phyloP scores from a whole-genome alignment of 1,139 yeast genomes.

The Candida sp. region DNA sequence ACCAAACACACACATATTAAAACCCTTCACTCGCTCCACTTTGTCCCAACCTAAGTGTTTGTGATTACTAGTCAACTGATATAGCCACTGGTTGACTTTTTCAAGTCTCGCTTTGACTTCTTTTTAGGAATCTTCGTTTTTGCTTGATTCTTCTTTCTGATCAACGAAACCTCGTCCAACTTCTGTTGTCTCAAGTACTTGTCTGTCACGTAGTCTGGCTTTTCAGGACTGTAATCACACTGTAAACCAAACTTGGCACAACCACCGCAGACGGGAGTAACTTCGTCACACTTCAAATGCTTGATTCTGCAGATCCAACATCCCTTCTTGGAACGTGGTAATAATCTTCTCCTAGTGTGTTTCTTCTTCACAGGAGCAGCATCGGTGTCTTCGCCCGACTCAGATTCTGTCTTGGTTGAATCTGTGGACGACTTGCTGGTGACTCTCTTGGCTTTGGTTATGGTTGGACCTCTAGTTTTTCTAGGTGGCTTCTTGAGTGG shows the following conservation, averaged over 20 bases:
- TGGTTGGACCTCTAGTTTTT: background rate
- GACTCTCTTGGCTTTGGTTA: background rate
- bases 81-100: background rate
- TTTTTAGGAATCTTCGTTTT: slow-evolving; percentile 6
- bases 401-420: background rate
- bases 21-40: no score
- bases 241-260: slow-evolving; percentile 46
- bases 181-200: slow-evolving; percentile 39
- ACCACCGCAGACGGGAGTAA: slow-evolving; percentile 40
- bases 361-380: slow-evolving; percentile 25
- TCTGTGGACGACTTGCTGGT: slow-evolving; percentile 3
- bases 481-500: background rate
- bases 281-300: slow-evolving; percentile 52
- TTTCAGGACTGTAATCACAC: slow-evolving; percentile 47
- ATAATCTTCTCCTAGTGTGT: slow-evolving; percentile 44
- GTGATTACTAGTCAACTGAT: background rate
- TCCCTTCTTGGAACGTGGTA: slow-evolving; percentile 49
- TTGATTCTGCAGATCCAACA: slow-evolving; percentile 57
- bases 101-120: slow-evolving; percentile 2
- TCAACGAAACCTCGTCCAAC: slow-evolving; percentile 34
- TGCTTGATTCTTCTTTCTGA: slow-evolving; percentile 33
- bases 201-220: slow-evolving; percentile 47
- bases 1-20: background rate
- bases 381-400: background rate
- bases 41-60: background rate